These are phyloP conservation scores for Polyporus arcularius DNA, from an alignment of 768 basidiomycete species.

Conservation along the genomic window DNA sequence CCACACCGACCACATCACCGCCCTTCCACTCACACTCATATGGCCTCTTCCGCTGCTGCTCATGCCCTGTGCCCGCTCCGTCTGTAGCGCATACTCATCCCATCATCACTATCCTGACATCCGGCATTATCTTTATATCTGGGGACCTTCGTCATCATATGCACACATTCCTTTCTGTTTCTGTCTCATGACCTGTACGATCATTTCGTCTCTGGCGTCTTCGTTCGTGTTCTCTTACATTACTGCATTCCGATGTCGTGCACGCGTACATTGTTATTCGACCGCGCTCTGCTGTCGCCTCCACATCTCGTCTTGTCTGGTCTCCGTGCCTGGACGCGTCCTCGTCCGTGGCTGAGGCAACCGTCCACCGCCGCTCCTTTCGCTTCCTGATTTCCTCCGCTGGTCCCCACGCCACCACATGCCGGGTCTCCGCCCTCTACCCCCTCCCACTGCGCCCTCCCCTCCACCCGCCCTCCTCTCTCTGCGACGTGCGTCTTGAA, in stretches of 20 bases:
- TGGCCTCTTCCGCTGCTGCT: neutral
- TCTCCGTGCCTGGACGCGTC: neutral
- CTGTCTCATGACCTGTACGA: slow-evolving; percentile 25
- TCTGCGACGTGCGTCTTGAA: neutral
- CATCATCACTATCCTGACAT: slow-evolving; percentile 14
- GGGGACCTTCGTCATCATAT: slow-evolving; percentile 22
- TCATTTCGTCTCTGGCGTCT: slow-evolving; percentile 15
- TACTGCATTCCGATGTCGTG: slow-evolving; percentile 15
- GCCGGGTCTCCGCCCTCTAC: neutral
- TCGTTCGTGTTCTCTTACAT: slow-evolving; percentile 14
- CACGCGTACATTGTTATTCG: slow-evolving; percentile 12
- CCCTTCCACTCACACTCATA: neutral
- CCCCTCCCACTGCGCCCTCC: neutral
- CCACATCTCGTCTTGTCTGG: neutral
- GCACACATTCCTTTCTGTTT: slow-evolving; percentile 24
- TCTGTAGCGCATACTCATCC: slow-evolving; percentile 6
- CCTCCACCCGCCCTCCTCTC: slow-evolving; percentile 4
- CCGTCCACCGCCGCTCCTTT: no score
- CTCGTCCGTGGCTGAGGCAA: neutral
- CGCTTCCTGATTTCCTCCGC: no score
- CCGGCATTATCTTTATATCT: slow-evolving; percentile 24
- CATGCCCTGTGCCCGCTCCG: slow-evolving; percentile 7
- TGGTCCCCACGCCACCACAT: neutral
- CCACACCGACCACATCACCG: slow-evolving; percentile 1
- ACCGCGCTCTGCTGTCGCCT: neutral